These are phyloP conservation scores for Coffea eugenioides DNA, from an alignment of 257 asterid species.

Conservation along the genomic window DNA sequence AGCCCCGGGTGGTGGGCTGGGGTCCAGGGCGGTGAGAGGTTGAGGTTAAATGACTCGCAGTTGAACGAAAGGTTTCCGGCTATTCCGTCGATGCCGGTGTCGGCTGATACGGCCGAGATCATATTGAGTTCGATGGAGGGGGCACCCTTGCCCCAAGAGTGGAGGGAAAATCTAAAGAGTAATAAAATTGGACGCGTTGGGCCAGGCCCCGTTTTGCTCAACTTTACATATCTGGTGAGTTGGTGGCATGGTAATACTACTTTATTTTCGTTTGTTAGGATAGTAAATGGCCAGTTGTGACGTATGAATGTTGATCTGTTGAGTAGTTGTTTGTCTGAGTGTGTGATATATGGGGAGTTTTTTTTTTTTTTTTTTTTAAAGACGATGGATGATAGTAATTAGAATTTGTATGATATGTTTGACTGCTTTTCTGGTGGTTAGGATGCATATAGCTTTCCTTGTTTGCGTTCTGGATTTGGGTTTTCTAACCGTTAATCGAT, in stretches of 20 bases:
- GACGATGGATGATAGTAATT: neutral
- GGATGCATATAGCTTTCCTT: neutral
- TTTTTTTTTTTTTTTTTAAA: no score
- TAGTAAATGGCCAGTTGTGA: neutral
- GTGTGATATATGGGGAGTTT: neutral
- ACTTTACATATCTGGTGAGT: conserved; percentile 73
- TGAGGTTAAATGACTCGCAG: conserved; percentile 43
- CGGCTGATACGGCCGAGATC: conserved; percentile 60
- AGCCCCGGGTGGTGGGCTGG: conserved; percentile 92
- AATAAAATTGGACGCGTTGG: conserved; percentile 48
- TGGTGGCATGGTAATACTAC: neutral
- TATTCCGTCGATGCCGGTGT: conserved; percentile 83
- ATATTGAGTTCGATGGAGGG: conserved; percentile 60
- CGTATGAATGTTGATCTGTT: neutral
- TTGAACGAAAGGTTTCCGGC: conserved; percentile 61
- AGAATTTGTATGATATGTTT: neutral
- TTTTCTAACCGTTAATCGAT: neutral
- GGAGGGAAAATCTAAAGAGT: conserved; percentile 45
- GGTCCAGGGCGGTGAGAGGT: conserved; percentile 55
- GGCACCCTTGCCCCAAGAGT: conserved; percentile 43
- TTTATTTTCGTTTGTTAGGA: conserved; percentile 1
- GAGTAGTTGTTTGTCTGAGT: neutral
- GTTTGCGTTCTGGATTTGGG: neutral
- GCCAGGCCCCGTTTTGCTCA: conserved; percentile 74
- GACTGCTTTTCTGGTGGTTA: neutral